These are phyloP conservation scores for Drosera spatulata DNA, from an alignment of 179 eudicot genomes.

Conservation along the genomic window DNA sequence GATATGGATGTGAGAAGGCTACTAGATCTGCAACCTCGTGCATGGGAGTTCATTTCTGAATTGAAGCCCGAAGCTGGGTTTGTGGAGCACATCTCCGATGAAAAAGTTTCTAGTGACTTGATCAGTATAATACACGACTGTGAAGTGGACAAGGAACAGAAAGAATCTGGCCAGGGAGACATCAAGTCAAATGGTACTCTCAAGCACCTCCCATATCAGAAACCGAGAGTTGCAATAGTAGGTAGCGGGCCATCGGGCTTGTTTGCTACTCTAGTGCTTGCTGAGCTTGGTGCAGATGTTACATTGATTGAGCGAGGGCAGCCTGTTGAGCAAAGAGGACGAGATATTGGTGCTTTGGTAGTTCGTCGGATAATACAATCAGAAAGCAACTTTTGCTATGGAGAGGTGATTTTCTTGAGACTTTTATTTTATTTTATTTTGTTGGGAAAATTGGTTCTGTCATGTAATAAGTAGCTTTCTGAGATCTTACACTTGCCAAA, in stretches of 20 bases:
- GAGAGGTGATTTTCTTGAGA: conserved; percentile 64
- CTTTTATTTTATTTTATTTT: neutral
- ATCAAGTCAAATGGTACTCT: conserved; percentile 11
- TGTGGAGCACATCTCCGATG: conserved; percentile 55
- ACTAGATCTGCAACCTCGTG: conserved; percentile 54
- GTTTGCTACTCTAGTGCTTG: conserved; percentile 93
- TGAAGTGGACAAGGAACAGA: conserved; percentile 24
- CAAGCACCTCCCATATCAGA: conserved; percentile 20
- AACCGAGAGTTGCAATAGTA: conserved; percentile 79
- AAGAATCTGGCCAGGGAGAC: conserved; percentile 17
- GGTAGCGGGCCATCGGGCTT: conserved; percentile 97
- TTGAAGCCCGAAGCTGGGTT: conserved; percentile 67
- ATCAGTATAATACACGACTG: conserved; percentile 34
- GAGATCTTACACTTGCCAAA: conserved; percentile 80
- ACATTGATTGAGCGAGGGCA: conserved; percentile 90
- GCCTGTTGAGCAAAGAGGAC: conserved; percentile 93
- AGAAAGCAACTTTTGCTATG: conserved; percentile 99
- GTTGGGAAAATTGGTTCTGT: neutral
- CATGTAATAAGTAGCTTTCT: conserved; percentile 7
- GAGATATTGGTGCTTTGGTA: conserved; percentile 95
- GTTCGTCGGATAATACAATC: conserved; percentile 73
- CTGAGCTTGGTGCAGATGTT: conserved; percentile 96
- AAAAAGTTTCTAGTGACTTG: conserved; percentile 46
- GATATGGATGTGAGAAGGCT: conserved; percentile 85
- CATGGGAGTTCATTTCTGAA: conserved; percentile 67